Base-by-base conservation (phyloP, 192 early-diverging fungal species). In the Geranomyces variabilis region DNA sequence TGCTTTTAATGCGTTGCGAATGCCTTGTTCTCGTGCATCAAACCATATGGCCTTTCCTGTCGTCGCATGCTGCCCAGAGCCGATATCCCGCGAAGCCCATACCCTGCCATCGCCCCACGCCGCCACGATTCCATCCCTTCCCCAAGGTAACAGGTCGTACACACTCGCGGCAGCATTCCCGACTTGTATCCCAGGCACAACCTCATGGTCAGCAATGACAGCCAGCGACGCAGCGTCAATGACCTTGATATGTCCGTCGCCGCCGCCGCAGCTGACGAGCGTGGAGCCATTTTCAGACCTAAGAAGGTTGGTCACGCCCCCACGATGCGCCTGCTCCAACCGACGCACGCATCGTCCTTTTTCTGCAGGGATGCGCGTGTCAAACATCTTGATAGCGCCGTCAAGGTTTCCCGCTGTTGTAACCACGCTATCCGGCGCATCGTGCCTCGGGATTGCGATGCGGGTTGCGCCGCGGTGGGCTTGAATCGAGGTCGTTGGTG, bases 381-480 rank as follows among this genome's bases (percentile, higher is more conserved):
- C 74, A 58, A 75, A 75, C 36, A n/a, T 69, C 19, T 56, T 47
- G 3, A 75, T 19, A 7, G 47, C 41, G 2, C 74, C 74, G n/a
- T 75, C 74, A 22, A 70, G 28, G 43, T 75, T 75, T 10, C 74
- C 74, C 26, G 67, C 74, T 1, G 74, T 64, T 6, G 48, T 43
- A 29, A 70, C 48, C 4, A 70, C 6, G 10, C 12, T 26, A 7
- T 26, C 51, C 24, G 70, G 63, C 19, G 64, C 30, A 26, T 24
- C 43, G 2, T 17, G 28, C 15, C 55, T 31, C 9, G 22, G 44
- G 19, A 75, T 14, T 17, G 70, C 67, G 22, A 28, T 15, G 21
- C 74, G 58, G 3, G 62, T 61, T 6, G 67, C n/a, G 9, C 74
- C 74, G 17, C 34, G 46, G 51, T 75, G 74, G 2, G 67, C 74